Evolutionary conservation across 2,329 filamentous ascomycete species (phyloP).

Genomic region (Pestalotiopsis sp.): DNA sequence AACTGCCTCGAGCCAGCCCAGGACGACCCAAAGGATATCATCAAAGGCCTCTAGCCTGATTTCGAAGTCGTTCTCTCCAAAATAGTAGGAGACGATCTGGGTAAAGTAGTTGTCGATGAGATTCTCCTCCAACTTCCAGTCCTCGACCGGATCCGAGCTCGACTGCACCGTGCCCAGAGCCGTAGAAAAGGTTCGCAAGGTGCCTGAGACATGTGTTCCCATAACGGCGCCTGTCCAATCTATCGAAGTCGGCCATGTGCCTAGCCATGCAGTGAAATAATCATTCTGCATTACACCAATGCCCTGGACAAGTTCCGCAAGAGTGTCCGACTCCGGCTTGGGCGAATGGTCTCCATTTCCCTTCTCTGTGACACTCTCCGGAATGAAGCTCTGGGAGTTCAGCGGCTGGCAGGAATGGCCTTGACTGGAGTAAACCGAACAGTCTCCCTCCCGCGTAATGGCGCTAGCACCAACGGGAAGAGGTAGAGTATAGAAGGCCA

Average conservation of each 20-base stretch:
- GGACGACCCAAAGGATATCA: conserved; percentile 93
- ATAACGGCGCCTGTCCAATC: conserved; percentile 93
- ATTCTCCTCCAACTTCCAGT: conserved; percentile 66
- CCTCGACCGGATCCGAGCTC: conserved; percentile 32
- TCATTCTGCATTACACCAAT: conserved; percentile 74
- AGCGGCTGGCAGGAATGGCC: neutral
- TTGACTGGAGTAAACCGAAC: neutral
- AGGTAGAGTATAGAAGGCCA: neutral
- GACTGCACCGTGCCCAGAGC: conserved; percentile 45
- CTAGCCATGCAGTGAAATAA: conserved; percentile 77
- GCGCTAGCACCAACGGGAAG: neutral
- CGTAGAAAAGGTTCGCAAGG: conserved; percentile 70
- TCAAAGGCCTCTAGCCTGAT: conserved; percentile 80
- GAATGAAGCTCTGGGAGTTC: neutral
- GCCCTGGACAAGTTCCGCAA: conserved; percentile 60
- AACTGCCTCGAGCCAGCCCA: conserved; percentile 85
- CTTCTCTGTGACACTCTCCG: neutral
- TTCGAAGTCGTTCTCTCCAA: conserved; percentile 77
- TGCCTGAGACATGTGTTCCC: conserved; percentile 75
- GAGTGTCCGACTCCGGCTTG: conserved; percentile 27
- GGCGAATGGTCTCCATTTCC: neutral
- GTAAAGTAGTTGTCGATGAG: conserved; percentile 82
- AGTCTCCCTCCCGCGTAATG: neutral
- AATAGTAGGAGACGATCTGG: conserved; percentile 78
- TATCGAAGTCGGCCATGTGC: conserved; percentile 82